These are phyloP conservation scores for Fusarium avenaceum DNA, from an alignment of 2,329 filamentous ascomycete species.

Conservation along the genomic window DNA sequence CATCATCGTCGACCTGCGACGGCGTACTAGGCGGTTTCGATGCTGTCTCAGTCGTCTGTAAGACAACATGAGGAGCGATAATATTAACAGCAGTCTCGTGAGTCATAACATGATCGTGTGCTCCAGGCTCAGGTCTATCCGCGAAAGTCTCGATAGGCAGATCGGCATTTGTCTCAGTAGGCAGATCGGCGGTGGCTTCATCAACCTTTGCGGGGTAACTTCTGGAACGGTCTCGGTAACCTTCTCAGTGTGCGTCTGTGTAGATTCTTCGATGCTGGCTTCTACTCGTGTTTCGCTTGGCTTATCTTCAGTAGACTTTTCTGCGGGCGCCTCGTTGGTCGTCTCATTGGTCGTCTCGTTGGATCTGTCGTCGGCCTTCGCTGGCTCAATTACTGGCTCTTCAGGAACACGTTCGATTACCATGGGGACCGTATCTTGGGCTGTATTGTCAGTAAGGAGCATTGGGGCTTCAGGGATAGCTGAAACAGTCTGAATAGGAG, in stretches of 20 bases:
- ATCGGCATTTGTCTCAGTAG: conserved; percentile 1
- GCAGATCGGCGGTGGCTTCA: conserved; percentile 1
- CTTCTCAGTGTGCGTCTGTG: neutral
- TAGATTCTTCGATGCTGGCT: neutral
- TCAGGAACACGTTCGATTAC: conserved; percentile 8
- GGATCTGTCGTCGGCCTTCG: conserved; percentile 12
- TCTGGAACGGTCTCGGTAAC: neutral
- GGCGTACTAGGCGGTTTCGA: conserved; percentile 61
- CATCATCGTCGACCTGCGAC: conserved; percentile 65
- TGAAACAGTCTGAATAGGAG: conserved; percentile 17
- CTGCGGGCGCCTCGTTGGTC: neutral
- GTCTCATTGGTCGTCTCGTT: neutral
- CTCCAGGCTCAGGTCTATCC: conserved; percentile 5
- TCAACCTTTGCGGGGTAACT: conserved; percentile 6
- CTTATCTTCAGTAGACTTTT: conserved; percentile 9
- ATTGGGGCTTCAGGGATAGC: conserved; percentile 19
- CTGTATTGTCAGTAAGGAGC: conserved; percentile 13
- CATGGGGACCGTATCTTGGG: conserved; percentile 6
- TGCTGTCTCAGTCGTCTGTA: conserved; percentile 50
- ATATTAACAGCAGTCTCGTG: conserved; percentile 12
- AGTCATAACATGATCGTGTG: conserved; percentile 1
- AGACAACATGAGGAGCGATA: conserved; percentile 28
- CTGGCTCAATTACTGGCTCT: conserved; percentile 7
- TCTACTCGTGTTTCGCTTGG: neutral
- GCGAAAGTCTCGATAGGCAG: conserved; percentile 3